Percentiles rank a stretch among this genome's conserved stretches.
Conservation (phyloP, 441 rosid species). For the Populus hybrid region DNA sequence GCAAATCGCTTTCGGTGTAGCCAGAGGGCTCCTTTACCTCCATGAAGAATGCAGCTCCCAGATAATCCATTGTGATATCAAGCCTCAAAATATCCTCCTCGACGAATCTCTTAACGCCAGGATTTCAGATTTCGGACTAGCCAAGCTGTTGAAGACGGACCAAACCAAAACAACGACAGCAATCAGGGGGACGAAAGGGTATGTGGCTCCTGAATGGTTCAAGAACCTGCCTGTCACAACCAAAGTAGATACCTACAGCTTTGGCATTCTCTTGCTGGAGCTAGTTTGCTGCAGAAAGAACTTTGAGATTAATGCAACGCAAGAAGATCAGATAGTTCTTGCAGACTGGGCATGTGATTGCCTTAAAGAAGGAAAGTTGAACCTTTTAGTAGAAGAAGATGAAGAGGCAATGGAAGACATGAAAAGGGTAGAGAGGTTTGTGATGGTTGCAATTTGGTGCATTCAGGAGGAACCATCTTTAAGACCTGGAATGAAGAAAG, state of each 20-base stretch:
- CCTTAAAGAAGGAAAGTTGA: neutral
- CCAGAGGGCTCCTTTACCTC: too few relatives aligned
- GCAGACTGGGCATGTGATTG: slow-evolving; percentile 40
- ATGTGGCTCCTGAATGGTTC: slow-evolving; percentile 48
- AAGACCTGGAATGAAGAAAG: too few relatives aligned
- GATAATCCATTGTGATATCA: too few relatives aligned
- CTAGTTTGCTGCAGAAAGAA: slow-evolving; percentile 36
- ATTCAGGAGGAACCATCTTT: slow-evolving; percentile 38
- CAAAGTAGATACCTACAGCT: slow-evolving; percentile 55
- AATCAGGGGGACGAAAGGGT: slow-evolving; percentile 43
- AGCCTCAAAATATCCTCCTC: slow-evolving; percentile 2
- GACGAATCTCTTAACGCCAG: slow-evolving; percentile 27
- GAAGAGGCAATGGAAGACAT: slow-evolving; percentile 21
- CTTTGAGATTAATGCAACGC: neutral
- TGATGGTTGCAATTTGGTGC: slow-evolving; percentile 41
- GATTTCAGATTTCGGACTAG: slow-evolving; percentile 46
- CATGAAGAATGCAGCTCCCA: too few relatives aligned
- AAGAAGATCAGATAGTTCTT: slow-evolving; percentile 15
- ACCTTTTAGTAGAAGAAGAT: slow-evolving; percentile 25
- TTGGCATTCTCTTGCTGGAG: slow-evolving; percentile 44
- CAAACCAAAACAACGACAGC: slow-evolving; percentile 35
- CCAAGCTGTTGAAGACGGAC: slow-evolving; percentile 39
- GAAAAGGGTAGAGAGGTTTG: slow-evolving; percentile 19
- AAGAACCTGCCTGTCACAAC: slow-evolving; percentile 38
- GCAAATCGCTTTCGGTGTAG: too few relatives aligned